A percentile compares a stretch with the other conserved stretches of the same genome.
phyloP scores from a whole-genome alignment of 305 asterid species.

The Solanum hybrid region DNA sequence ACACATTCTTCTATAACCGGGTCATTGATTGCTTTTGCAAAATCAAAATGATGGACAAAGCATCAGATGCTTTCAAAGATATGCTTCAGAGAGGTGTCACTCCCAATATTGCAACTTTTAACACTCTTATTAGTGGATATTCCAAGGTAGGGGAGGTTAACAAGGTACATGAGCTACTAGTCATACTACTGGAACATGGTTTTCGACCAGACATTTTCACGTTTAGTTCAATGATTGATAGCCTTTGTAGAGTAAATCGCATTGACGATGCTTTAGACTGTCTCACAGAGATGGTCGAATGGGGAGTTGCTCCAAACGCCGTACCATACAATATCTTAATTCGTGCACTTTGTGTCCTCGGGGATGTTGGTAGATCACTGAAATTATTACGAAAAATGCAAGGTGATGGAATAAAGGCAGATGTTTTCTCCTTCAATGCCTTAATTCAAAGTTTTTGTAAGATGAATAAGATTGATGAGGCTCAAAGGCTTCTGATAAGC shows the following conservation, averaged over 20 bases:
- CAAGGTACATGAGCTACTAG: slow-evolving; percentile 45
- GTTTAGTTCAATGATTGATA: slow-evolving; percentile 68
- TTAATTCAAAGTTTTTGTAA: slow-evolving; percentile 54
- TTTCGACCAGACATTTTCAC: slow-evolving; percentile 68
- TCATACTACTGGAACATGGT: slow-evolving; percentile 51
- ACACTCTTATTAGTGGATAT: slow-evolving; percentile 69
- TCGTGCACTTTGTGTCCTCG: slow-evolving; percentile 54
- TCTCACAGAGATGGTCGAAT: slow-evolving; percentile 61
- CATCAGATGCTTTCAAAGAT: slow-evolving; percentile 39
- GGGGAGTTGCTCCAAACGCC: slow-evolving; percentile 76
- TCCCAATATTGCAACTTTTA: slow-evolving; percentile 68
- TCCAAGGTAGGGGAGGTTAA: slow-evolving; percentile 45
- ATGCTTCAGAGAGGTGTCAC: slow-evolving; percentile 47
- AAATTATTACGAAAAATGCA: slow-evolving; percentile 69
- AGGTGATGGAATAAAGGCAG: slow-evolving; percentile 51
- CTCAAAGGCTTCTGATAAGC: slow-evolving; percentile 55
- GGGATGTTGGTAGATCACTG: slow-evolving; percentile 50
- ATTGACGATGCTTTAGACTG: slow-evolving; percentile 77
- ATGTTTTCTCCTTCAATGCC: slow-evolving; percentile 69
- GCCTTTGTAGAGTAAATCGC: slow-evolving; percentile 55
- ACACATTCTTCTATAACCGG: slow-evolving; percentile 57
- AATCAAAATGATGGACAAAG: slow-evolving; percentile 54
- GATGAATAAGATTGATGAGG: slow-evolving; percentile 53
- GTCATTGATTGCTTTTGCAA: slow-evolving; percentile 80
- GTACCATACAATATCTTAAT: slow-evolving; percentile 64